Evolutionary conservation across 768 basidiomycete species (phyloP).

Genomic region (Pleurotus giganteus): DNA sequence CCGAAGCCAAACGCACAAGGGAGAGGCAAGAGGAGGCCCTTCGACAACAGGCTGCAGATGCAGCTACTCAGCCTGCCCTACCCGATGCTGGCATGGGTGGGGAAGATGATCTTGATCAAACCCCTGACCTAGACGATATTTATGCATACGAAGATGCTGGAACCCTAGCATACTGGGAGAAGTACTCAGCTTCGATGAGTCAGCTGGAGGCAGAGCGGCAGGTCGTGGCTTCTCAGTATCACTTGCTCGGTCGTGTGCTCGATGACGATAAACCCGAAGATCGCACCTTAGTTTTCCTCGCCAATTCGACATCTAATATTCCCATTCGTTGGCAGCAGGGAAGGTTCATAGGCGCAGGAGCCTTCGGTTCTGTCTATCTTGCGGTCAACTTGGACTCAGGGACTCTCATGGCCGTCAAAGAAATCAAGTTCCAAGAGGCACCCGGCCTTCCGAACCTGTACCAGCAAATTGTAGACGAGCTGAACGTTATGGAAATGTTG

Average conservation of each 20-base stretch:
- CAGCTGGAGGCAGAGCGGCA: slow-evolving; percentile 67
- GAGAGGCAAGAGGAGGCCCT: slow-evolving; percentile 71
- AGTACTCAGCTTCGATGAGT: slow-evolving; percentile 54
- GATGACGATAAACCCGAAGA: slow-evolving; percentile 95
- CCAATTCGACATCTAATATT: slow-evolving; percentile 93
- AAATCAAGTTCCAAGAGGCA: slow-evolving; percentile 95
- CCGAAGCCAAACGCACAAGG: slow-evolving; percentile 88
- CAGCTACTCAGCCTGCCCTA: slow-evolving; percentile 2
- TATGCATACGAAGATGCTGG: slow-evolving; percentile 57
- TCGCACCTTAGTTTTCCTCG: slow-evolving; percentile 89
- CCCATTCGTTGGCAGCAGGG: slow-evolving; percentile 98
- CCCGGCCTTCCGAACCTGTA: slow-evolving; percentile 85
- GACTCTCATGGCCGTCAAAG: slow-evolving; percentile 98
- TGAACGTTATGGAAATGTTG: slow-evolving; percentile 96
- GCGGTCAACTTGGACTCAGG: slow-evolving; percentile 96
- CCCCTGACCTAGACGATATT: slow-evolving; percentile 34
- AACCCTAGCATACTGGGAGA: slow-evolving; percentile 77
- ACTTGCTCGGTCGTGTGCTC: slow-evolving; percentile 85
- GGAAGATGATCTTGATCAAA: slow-evolving; percentile 45
- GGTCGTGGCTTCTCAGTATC: slow-evolving; percentile 62
- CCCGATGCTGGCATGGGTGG: slow-evolving; percentile 31
- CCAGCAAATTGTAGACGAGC: slow-evolving; percentile 92
- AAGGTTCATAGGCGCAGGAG: slow-evolving; percentile 96
- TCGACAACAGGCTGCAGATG: slow-evolving; percentile 50
- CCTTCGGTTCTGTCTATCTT: slow-evolving; percentile 99